Conservation (phyloP, 805 yeast genomes). For the Deakozyma indianensis region DNA sequence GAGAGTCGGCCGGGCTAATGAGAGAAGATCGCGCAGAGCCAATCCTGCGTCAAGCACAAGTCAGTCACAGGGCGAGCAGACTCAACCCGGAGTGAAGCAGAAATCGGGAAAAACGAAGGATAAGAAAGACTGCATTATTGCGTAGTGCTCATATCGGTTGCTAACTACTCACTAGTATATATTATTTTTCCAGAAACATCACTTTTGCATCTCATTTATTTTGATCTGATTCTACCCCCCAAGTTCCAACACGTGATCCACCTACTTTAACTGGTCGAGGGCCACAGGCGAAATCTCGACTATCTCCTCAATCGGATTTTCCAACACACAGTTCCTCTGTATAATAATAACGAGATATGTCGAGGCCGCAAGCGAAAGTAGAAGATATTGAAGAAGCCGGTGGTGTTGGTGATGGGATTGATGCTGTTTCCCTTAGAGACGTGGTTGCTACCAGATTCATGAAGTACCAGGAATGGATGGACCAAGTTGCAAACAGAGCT, state of each 20-base stretch:
- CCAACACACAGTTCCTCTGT: too few relatives aligned
- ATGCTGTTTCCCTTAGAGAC: conserved; percentile 25
- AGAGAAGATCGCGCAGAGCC: neutral
- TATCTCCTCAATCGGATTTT: too few relatives aligned
- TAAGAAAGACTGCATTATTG: neutral
- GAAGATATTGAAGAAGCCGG: conserved; percentile 14
- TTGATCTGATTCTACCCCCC: too few relatives aligned
- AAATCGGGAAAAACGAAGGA: neutral
- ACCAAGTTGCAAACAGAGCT: conserved; percentile 14
- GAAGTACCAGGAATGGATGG: conserved; percentile 31
- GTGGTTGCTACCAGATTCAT: conserved; percentile 28
- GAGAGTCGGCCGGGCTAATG: neutral
- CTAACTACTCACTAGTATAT: too few relatives aligned
- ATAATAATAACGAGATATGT: too few relatives aligned
- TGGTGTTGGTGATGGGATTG: conserved; percentile 26
- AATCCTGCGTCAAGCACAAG: neutral
- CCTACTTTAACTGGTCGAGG: too few relatives aligned
- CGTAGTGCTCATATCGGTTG: too few relatives aligned
- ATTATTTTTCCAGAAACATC: too few relatives aligned
- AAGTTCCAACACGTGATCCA: too few relatives aligned
- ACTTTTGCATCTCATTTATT: too few relatives aligned
- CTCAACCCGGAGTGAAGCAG: neutral
- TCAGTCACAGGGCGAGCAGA: neutral
- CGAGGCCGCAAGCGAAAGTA: too few relatives aligned
- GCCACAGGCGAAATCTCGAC: too few relatives aligned